Evolutionary conservation across 2,329 filamentous ascomycete genomes (phyloP), one percentile per base, ranked within the genome.

Genomic region (Trichoderma gracile): DNA sequence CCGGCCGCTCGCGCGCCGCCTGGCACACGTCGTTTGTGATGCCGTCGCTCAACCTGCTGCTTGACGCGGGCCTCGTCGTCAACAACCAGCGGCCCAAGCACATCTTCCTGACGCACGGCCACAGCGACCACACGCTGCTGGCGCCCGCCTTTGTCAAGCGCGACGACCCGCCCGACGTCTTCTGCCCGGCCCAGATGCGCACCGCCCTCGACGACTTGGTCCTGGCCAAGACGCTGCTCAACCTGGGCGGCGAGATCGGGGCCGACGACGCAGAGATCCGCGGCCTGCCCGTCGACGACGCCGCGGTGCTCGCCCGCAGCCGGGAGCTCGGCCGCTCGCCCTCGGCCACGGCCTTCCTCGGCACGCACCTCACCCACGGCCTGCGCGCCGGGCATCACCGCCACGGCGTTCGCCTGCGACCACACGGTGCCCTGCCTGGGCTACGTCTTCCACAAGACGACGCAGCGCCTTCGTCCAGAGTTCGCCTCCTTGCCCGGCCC

Each of bases 21-120:
- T 82, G 80, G 81, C 80, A 82, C 71, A 83, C 81, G 2, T 82
- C 80, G 5, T 83, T 83, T 65, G 72, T 83, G 52, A 77, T 83
- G 57, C 80, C 81, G 1, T 78, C 81, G 66, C 78, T 83, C 57
- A 80, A 82, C 64, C 73, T 82, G 27, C 77, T 82, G 4, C 79
- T 83, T 40, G 81, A 83, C 69, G 79, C 80, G 2, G 81, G 81
- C 2, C 74, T 82, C 45, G 72, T 74, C 61, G 77, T 82, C 69
- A 82, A 81, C 72, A 78, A 77, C 33, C 68, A 74, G 2, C 76
- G 81, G 0, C 81, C 81, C 0, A 81, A 80, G 55, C 80, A 82
- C 70, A 75, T 83, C 66, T 82, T 83, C 67, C 71, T 82, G 54
- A 82, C 81, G 0, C 81, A 83, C 65, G 81, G 81, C 53, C 81